Base-by-base conservation (phyloP, 164 flowering plant species). In the Sedum album region DNA sequence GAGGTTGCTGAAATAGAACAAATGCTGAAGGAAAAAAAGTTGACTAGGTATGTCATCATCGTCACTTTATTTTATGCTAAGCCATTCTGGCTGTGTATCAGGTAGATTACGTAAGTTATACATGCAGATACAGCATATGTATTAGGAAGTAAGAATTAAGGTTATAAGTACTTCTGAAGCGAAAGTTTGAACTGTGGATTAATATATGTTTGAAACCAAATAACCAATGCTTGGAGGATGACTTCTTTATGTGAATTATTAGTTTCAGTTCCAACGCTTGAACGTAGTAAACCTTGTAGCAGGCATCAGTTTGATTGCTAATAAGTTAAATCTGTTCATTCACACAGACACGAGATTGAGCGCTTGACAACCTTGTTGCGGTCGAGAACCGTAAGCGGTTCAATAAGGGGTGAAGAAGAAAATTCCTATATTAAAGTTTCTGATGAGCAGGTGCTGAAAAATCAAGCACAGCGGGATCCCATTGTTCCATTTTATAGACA, bases 321-420 rank as follows among this genome's bases (percentile, higher is more conserved):
- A 64, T 64, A 44, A 62, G 21, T 63, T 31, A 2, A 31, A 10
- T 63, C 11, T 18, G 21, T n/a, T 15, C 7, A 63, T 13, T 63
- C 33, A 14, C 25, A 44, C 91, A 94, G 99, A 74, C 81, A 81
- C 41, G 95, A 94, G 77, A 79, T 90, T 76, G 87, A 89, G 39
- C 92, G 72, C 26, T 74, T 95, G 82, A 86, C 86, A 35, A 81
- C 81, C 49, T 74, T 95, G 30, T 65, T 95, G 72, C 91, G 67
- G 39, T 82, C 96, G 53, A 86, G 84, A 80, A 80, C 84, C 68
- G 74, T 55, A 69, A 90, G 84, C 67, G 42, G 30, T 23, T 44
- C 82, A 36, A 36, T 64, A 64, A 77, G 21, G 20, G 69, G 72
- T 60, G 78, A 78, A 69, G 76, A 74, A 70, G 70, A 70, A 33